Evolutionary conservation across 768 basidiomycete species (phyloP).

Genomic region (Suillus brevipes): DNA sequence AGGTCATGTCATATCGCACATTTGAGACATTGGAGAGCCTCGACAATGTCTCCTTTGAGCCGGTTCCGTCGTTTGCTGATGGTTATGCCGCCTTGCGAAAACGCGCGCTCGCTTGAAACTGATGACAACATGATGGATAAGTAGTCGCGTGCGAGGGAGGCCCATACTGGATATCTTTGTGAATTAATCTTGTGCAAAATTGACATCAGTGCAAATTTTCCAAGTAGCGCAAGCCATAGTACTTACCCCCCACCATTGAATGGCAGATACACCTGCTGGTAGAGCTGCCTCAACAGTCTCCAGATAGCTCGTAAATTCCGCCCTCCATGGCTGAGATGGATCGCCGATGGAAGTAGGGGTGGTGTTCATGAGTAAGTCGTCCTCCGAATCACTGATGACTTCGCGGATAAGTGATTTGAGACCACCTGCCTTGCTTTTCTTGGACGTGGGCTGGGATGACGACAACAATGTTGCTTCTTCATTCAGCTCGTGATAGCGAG

Average conservation of each 20-base stretch:
- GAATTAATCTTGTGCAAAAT: conserved; percentile 19
- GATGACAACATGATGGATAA: conserved; percentile 39
- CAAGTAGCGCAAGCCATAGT: conserved; percentile 5
- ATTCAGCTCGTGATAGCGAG: conserved; percentile 6
- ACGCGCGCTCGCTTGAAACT: conserved; percentile 41
- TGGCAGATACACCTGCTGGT: conserved; percentile 19
- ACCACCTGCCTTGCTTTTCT: conserved; percentile 4
- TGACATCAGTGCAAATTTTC: background rate
- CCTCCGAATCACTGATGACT: conserved; percentile 14
- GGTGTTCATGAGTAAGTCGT: background rate
- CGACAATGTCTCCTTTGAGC: conserved; percentile 36
- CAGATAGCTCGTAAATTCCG: conserved; percentile 26
- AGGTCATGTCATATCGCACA: conserved; percentile 24
- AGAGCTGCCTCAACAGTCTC: background rate
- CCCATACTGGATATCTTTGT: conserved; percentile 33
- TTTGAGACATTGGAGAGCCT: conserved; percentile 34
- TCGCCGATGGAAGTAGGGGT: background rate
- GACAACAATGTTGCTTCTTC: background rate
- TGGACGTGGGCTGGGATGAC: background rate
- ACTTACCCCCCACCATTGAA: conserved; percentile 39
- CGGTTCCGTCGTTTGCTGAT: conserved; percentile 34
- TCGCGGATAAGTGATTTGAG: conserved; percentile 1
- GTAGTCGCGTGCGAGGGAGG: conserved; percentile 37
- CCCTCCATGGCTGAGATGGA: conserved; percentile 19
- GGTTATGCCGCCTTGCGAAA: conserved; percentile 41